A percentile compares a stretch with the other conserved stretches of the same genome.
These are phyloP conservation scores for Entonaema liquescens DNA, from an alignment of 495 filamentous ascomycete species.

Conservation along the genomic window DNA sequence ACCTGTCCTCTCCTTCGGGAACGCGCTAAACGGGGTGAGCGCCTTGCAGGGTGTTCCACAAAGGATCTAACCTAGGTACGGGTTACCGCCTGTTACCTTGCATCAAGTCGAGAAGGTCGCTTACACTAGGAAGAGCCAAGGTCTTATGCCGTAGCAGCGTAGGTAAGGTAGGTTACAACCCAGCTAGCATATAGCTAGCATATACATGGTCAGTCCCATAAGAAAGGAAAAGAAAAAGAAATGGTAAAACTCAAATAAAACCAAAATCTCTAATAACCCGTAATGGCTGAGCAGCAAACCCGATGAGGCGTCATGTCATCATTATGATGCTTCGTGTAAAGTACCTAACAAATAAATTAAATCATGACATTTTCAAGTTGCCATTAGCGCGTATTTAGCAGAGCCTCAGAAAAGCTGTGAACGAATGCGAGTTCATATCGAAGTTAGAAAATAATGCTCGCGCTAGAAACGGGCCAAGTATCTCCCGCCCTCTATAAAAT, in stretches of 20 bases:
- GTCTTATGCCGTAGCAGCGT: neutral
- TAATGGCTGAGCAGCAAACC: neutral
- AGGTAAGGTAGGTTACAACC: too few relatives aligned
- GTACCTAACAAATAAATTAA: slow-evolving; percentile 11
- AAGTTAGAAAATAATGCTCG: neutral
- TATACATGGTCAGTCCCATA: too few relatives aligned
- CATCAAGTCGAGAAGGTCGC: slow-evolving; percentile 8
- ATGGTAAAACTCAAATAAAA: slow-evolving; percentile 7
- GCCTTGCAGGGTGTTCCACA: slow-evolving; percentile 27
- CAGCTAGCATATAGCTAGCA: too few relatives aligned
- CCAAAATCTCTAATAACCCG: neutral
- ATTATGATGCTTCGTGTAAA: slow-evolving; percentile 23
- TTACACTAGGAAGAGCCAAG: slow-evolving; percentile 20
- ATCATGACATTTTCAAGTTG: slow-evolving; percentile 29
- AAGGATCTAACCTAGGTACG: slow-evolving; percentile 25
- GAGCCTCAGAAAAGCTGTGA: slow-evolving; percentile 28
- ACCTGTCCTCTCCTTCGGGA: slow-evolving; percentile 34
- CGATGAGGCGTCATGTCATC: slow-evolving; percentile 19
- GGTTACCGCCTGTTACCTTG: slow-evolving; percentile 26
- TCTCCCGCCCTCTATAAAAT: slow-evolving; percentile 12
- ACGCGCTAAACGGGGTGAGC: slow-evolving; percentile 18
- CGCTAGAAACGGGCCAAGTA: slow-evolving; percentile 22
- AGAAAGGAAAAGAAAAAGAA: neutral
- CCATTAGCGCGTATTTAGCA: slow-evolving; percentile 29
- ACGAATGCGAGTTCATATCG: neutral